Evolutionary conservation across 1,139 yeast species (phyloP), one percentile per base, ranked within the genome.

Genomic region (Kurtzmaniella quercitrusa): DNA sequence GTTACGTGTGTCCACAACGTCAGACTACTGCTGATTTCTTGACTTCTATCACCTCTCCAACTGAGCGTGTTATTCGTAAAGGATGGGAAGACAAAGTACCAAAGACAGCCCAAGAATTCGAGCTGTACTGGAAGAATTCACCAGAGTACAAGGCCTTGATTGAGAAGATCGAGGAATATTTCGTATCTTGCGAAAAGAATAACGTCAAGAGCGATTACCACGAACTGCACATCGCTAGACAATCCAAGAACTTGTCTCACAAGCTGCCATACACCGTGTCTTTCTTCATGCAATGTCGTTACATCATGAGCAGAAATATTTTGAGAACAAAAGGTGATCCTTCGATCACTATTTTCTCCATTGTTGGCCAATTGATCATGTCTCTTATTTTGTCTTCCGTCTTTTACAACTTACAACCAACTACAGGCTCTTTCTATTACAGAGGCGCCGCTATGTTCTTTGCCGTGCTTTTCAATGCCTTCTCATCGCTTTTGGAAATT

Each of bases 51-150:
- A 80, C 85, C 16, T 79, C 78, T 56, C 80, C 81, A 12, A 61
- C 67, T 5, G 77, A 71, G 52, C 68, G 82, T 58, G 46, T 61
- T n/a, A 62, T 71, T 11, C 64, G 63, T 49, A 58, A 65, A 5
- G 85, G 85, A 1, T 75, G 50, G 51, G 94, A 85, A 57, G 53
- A 67, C 44, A 70, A 63, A 46, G 90, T 82, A 24, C 95, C 95
- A 31, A 67, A 75, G 48, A 81, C 87, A 3, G 77, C 91, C 1
- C 72, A 68, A 40, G 94, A 87, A 55, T 86, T 86, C 55, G 85
- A 81, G 50, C 63, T 62, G 2, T 73, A 73, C 55, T 87, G 94
- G 94, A 66, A 66, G 47, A 62, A 67, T n/a, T 82, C 91, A 2
- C 68, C 70, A 1, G 79, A 81, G 43, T 79, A 71, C 54, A 51